Evolutionary conservation across 129 eudicot genomes (phyloP).

Genomic region (Flaveria ramosissima): DNA sequence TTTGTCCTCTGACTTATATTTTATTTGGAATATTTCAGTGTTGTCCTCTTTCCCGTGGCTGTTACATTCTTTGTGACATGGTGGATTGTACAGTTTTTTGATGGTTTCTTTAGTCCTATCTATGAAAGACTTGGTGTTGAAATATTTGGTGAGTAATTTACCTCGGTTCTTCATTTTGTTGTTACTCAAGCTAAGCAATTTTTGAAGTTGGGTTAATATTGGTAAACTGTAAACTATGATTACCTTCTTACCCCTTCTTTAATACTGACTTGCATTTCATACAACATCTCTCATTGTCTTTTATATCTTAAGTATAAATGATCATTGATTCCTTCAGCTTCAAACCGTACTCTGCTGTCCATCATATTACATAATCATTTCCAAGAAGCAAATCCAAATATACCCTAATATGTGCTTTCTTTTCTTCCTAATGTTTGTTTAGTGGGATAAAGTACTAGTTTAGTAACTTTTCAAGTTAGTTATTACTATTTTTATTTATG

Average conservation of each 20-base stretch:
- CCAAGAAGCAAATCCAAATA: background rate
- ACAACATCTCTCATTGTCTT: background rate
- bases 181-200: background rate
- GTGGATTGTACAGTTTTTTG: conserved; percentile 97
- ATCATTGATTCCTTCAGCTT: background rate
- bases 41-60: conserved; percentile 91
- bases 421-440: background rate
- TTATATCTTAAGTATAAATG: background rate
- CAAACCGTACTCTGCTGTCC: background rate
- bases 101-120: conserved; percentile 96
- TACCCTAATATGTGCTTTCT: background rate
- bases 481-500: background rate
- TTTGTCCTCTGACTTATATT: background rate
- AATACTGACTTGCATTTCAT: background rate
- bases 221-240: background rate
- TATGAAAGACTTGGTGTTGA: conserved; percentile 88
- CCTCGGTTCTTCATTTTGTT: background rate
- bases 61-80: conserved; percentile 88
- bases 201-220: background rate
- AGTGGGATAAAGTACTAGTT: background rate
- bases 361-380: background rate
- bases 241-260: background rate
- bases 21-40: conserved; percentile 47
- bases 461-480: background rate
- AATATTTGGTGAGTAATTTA: conserved; percentile 68